Conservation (phyloP, 1,284 basidiomycete genomes). For the Ceratobasidium sp. region DNA sequence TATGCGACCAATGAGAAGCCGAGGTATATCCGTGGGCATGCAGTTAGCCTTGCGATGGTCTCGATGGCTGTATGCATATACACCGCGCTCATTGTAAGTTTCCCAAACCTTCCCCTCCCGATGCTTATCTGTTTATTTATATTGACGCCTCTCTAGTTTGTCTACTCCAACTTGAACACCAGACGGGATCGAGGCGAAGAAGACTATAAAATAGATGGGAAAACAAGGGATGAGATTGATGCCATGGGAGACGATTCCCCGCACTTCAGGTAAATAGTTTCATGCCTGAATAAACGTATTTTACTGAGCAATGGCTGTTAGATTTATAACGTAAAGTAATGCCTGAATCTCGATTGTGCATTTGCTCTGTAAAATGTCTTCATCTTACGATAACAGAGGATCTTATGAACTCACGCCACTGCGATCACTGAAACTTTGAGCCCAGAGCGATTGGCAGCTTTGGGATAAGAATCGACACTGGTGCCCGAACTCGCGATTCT, state of each 20-base stretch:
- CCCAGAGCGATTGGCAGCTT: no score
- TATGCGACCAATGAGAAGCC: conserved; percentile 44
- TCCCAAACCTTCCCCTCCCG: background rate
- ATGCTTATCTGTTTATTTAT: background rate
- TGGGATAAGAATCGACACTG: no score
- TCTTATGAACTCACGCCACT: no score
- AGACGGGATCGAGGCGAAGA: conserved; percentile 43
- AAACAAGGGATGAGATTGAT: conserved; percentile 38
- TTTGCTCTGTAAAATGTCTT: no score
- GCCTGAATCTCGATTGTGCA: background rate
- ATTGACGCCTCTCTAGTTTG: background rate
- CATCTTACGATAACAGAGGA: no score
- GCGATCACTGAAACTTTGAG: no score
- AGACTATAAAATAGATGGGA: conserved; percentile 38
- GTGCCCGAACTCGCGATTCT: no score
- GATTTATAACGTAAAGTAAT: background rate
- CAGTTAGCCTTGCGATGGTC: conserved; percentile 44
- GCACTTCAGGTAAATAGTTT: conserved; percentile 24
- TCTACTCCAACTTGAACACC: conserved; percentile 23
- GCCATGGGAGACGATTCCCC: conserved; percentile 45
- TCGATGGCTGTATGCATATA: conserved; percentile 32
- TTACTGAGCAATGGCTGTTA: no score
- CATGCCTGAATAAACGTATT: background rate
- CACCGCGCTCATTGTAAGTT: conserved; percentile 27
- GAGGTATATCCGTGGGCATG: conserved; percentile 43